phyloP scores from a whole-genome alignment of 2,329 filamentous ascomycete genomes.

The Cladophialophora psammophila region DNA sequence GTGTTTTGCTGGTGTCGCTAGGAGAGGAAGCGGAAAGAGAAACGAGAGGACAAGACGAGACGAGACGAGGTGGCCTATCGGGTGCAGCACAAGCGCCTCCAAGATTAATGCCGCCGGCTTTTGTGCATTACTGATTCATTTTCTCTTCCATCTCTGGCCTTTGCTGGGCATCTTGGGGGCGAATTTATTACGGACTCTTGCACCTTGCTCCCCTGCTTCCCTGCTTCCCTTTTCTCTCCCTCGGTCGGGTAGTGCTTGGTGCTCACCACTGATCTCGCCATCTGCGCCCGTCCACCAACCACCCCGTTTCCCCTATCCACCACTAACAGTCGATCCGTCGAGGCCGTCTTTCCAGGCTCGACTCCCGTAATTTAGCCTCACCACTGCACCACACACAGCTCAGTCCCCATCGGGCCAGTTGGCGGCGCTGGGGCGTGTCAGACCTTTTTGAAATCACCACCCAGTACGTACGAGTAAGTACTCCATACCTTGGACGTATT shows the following conservation, averaged over 20 bases:
- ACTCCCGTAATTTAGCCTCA: constrained; percentile 25
- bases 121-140: background rate
- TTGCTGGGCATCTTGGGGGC: constrained; percentile 21
- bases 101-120: constrained; percentile 10
- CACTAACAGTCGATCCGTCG: constrained; percentile 5
- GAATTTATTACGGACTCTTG: constrained; percentile 15
- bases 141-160: background rate
- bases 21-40: constrained; percentile 17
- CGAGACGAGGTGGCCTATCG: constrained; percentile 15
- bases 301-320: background rate
- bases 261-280: constrained; percentile 24
- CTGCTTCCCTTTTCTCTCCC: constrained; percentile 14
- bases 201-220: constrained; percentile 2
- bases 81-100: constrained; percentile 1
- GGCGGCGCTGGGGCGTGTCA: background rate
- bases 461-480: background rate
- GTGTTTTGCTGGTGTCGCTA: background rate
- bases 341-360: constrained; percentile 9
- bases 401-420: background rate
- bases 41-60: constrained; percentile 14
- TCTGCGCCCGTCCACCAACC: constrained; percentile 14
- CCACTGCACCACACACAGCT: background rate
- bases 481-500: background rate
- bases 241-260: constrained; percentile 5
- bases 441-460: constrained; percentile 2